Evolutionary conservation across 2,329 filamentous ascomycete species (phyloP).

Genomic region (Alternaria gaisen): DNA sequence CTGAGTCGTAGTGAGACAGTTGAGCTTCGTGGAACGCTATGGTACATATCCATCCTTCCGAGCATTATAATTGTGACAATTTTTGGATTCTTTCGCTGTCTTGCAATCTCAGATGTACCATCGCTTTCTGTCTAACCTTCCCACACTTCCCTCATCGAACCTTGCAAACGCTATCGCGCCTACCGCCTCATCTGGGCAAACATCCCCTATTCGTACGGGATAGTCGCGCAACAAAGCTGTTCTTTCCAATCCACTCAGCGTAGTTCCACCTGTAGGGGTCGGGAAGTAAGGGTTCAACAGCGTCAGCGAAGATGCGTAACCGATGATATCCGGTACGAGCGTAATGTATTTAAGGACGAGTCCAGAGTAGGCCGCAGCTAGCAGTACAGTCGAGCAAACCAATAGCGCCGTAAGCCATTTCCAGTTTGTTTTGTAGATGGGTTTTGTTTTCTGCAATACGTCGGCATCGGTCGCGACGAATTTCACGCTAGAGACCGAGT

Average conservation of each 20-base stretch:
- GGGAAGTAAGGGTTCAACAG: slow-evolving; percentile 13
- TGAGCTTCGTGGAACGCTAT: neutral
- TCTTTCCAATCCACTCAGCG: slow-evolving; percentile 26
- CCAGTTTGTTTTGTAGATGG: slow-evolving; percentile 36
- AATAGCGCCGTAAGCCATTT: slow-evolving; percentile 38
- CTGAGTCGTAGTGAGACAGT: neutral
- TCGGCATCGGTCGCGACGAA: slow-evolving; percentile 30
- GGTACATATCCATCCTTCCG: neutral
- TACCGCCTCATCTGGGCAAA: slow-evolving; percentile 37
- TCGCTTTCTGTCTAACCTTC: slow-evolving; percentile 29
- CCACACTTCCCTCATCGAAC: slow-evolving; percentile 27
- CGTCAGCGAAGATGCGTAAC: slow-evolving; percentile 34
- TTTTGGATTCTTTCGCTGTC: neutral
- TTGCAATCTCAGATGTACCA: slow-evolving; percentile 29
- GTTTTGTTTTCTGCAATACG: slow-evolving; percentile 2
- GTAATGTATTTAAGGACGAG: slow-evolving; percentile 41
- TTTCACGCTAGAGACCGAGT: neutral
- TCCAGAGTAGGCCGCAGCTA: slow-evolving; percentile 36
- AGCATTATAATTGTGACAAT: too few species aligned
- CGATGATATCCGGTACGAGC: slow-evolving; percentile 33
- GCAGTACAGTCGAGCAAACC: slow-evolving; percentile 33
- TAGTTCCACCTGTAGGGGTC: slow-evolving; percentile 12
- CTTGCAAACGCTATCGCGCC: slow-evolving; percentile 40
- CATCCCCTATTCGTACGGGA: slow-evolving; percentile 40
- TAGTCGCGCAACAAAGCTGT: slow-evolving; percentile 34